Evolutionary conservation across 2,329 filamentous ascomycete species (phyloP), one percentile per base, ranked within the genome.

Genomic region (Cladophialophora yegresii): DNA sequence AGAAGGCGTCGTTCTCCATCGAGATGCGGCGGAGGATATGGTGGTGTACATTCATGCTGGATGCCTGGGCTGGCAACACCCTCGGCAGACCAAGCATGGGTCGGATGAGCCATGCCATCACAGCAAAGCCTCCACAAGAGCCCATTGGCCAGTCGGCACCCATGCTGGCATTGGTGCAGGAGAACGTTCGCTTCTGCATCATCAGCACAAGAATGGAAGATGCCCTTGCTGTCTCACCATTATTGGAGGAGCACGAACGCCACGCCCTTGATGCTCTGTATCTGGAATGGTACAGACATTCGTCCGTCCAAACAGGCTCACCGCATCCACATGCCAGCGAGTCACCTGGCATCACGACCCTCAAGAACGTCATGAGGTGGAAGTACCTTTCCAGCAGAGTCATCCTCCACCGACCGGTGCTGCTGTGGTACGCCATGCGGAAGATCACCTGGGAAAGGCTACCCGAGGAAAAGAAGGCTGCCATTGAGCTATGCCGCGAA

Each of bases 161-260:
- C 23, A 23, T 67, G 33, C 61, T 70, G 12, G 45, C 54, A 5
- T 43, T 70, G 58, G 61, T 69, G 4, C 67, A 90, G 30, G 88
- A 93, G 75, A 91, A 90, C 73, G 88, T 91, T 67, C 86, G 87
- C 57, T 93, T 93, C 76, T 91, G 89, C 78, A 89, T 89, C 74
- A 89, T 93, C 65, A 87, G 89, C 22, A 91, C 89, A 0, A 85
- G 86, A 66, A 89, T 93, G 62, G 90, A 93, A 73, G 89, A 93
- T 71, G 84, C 87, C 58, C 82, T 93, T 2, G 88, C 89, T 16
- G 85, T 88, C 60, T 84, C 86, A 1, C 88, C 89, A 0, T 79
- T 91, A 1, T 82, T 91, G 1, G 83, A 84, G n/a, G 80, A 83
- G 32, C 83, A 87, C 32, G 89, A 92, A 72, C 86, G 89, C 22